A percentile compares a stretch with the other conserved stretches of the same genome.
phyloP scores from a whole-genome alignment of 805 yeast species.

The Diddensiella transvaalensis region DNA sequence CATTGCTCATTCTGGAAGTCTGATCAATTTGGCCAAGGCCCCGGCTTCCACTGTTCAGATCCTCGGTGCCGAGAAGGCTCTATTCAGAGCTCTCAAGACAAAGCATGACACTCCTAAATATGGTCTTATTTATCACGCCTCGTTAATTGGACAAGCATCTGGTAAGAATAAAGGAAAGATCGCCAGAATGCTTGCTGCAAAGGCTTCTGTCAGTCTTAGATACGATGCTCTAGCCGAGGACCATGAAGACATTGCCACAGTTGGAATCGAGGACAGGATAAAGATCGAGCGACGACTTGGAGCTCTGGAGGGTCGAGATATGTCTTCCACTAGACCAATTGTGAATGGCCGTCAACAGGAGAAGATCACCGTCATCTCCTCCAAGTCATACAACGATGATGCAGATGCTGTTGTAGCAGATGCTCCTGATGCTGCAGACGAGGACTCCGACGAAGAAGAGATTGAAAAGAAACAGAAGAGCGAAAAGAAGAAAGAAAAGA shows the following conservation, averaged over 20 bases:
- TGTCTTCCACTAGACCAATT: constrained; percentile 77
- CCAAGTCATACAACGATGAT: constrained; percentile 88
- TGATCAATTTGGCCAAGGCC: constrained; percentile 91
- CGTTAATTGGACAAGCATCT: constrained; percentile 95
- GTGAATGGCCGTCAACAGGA: constrained; percentile 70
- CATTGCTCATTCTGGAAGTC: constrained; percentile 95
- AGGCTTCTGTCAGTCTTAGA: constrained; percentile 95
- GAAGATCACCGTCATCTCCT: constrained; percentile 81
- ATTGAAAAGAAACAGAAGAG: constrained; percentile 57
- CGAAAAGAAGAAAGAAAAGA: constrained; percentile 43
- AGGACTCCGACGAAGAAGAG: constrained; percentile 25
- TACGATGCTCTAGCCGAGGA: constrained; percentile 97
- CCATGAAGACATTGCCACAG: constrained; percentile 82
- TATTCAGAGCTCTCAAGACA: constrained; percentile 97
- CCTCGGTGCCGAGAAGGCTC: constrained; percentile 98
- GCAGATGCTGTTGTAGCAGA: constrained; percentile 83
- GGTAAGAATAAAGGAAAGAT: constrained; percentile 98
- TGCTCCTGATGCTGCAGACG: constrained; percentile 69
- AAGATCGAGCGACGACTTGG: constrained; percentile 94
- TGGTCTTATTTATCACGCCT: constrained; percentile 95
- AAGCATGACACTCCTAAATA: constrained; percentile 98
- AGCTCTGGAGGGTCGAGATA: constrained; percentile 93
- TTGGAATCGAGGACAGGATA: constrained; percentile 86
- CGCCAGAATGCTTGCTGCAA: constrained; percentile 97
- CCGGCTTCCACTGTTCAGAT: constrained; percentile 99